Percentiles rank a stretch among this genome's conserved stretches.
Conservation (phyloP, 2,329 filamentous ascomycete species). For the Alternaria triticimaculans region DNA sequence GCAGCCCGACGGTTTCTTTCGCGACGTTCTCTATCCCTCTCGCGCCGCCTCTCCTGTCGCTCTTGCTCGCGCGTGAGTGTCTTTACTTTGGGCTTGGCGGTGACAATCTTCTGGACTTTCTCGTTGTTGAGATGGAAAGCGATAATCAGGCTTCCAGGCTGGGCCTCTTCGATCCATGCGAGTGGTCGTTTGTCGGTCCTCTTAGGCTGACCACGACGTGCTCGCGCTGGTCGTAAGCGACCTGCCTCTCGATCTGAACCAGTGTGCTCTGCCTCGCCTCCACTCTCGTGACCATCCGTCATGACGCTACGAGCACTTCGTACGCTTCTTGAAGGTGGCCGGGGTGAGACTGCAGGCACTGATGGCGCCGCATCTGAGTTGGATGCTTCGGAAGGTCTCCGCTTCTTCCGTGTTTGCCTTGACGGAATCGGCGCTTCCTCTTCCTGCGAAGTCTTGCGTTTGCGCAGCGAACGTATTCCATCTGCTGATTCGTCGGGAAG, state of each 20-base stretch:
- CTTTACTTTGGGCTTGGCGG: conserved; percentile 62
- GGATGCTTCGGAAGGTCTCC: conserved; percentile 46
- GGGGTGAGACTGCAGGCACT: conserved; percentile 38
- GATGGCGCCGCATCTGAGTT: conserved; percentile 41
- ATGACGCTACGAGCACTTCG: conserved; percentile 27
- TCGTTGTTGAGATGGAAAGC: conserved; percentile 54
- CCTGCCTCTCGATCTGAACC: conserved; percentile 40
- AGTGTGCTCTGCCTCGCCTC: conserved; percentile 32
- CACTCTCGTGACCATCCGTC: conserved; percentile 41
- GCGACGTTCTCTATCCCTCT: conserved; percentile 48
- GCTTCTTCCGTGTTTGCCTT: conserved; percentile 52
- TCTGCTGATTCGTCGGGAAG: conserved; percentile 76
- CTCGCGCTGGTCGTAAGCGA: conserved; percentile 39
- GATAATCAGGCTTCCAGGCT: conserved; percentile 39
- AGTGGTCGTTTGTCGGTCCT: conserved; percentile 45
- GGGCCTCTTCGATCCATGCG: conserved; percentile 45
- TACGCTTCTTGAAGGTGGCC: conserved; percentile 33
- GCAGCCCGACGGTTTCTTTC: conserved; percentile 57
- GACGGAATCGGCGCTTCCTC: conserved; percentile 61
- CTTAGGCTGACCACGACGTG: conserved; percentile 42
- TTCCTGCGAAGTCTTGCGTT: conserved; percentile 80
- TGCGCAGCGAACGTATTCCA: conserved; percentile 78
- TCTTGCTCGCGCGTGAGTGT: conserved; percentile 39
- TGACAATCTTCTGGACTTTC: conserved; percentile 67
- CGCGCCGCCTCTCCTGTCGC: conserved; percentile 40